phyloP scores from a whole-genome alignment of 2,329 filamentous ascomycete genomes.

The Ophiostoma sp. region DNA sequence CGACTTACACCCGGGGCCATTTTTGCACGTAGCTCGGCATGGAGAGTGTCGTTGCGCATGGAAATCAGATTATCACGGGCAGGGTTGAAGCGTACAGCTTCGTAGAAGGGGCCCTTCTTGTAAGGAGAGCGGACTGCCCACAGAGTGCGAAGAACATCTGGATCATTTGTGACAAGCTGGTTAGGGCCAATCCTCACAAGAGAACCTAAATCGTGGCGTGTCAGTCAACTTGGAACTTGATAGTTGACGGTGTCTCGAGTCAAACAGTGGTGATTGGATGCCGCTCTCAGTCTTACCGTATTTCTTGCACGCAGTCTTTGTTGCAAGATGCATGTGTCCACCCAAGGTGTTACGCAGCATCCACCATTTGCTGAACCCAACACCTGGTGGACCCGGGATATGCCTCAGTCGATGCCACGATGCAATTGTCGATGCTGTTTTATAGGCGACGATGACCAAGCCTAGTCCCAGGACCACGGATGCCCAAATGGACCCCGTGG shows the following conservation, averaged over 20 bases:
- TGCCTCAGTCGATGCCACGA: slow-evolving; percentile 30
- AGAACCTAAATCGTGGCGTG: slow-evolving; percentile 24
- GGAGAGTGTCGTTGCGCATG: slow-evolving; percentile 34
- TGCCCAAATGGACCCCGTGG: not conserved
- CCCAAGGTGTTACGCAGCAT: slow-evolving; percentile 31
- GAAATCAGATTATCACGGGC: slow-evolving; percentile 36
- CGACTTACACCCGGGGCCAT: slow-evolving; percentile 41
- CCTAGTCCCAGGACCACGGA: slow-evolving; percentile 17
- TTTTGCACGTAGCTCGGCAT: slow-evolving; percentile 39
- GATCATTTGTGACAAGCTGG: slow-evolving; percentile 30
- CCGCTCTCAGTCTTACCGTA: slow-evolving; percentile 25
- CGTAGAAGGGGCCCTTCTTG: slow-evolving; percentile 36
- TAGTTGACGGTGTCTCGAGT: not conserved
- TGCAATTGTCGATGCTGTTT: slow-evolving; percentile 23
- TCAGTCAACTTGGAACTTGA: not conserved
- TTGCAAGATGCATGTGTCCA: slow-evolving; percentile 30
- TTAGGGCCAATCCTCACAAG: slow-evolving; percentile 31
- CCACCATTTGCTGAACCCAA: slow-evolving; percentile 31
- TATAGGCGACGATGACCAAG: slow-evolving; percentile 24
- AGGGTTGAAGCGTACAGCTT: slow-evolving; percentile 36
- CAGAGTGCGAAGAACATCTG: slow-evolving; percentile 31
- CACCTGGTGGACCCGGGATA: slow-evolving; percentile 29
- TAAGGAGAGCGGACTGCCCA: slow-evolving; percentile 37
- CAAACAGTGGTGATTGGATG: slow-evolving; percentile 15
- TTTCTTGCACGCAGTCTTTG: slow-evolving; percentile 28